Base-by-base conservation (phyloP, 2,329 filamentous ascomycete genomes). In the Calonectria pseudoturangicola region DNA sequence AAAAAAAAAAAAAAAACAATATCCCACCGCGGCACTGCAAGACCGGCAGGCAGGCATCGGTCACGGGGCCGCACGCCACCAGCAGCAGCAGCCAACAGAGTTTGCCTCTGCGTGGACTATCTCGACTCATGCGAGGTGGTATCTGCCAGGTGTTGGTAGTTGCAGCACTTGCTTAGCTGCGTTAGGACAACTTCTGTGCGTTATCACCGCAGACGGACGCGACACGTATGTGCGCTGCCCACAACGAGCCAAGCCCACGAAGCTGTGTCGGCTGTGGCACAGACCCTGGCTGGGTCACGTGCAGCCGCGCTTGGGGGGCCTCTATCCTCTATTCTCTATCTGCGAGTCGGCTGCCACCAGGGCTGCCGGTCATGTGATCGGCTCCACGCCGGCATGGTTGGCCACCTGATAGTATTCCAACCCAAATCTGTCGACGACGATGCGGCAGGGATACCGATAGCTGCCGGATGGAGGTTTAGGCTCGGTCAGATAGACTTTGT, bases 101-200 rank as follows among this genome's bases (percentile, higher is more conserved):
- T 60, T 60, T 27, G n/a, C 21, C n/a, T 39, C 21, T 60, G 54
- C 54, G 33, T 25, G 10, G 12, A 41, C 54, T 60, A 60, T 60
- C 33, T 60, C 21, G 36, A 36, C 54, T 60, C 25, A 60, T 60
- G 54, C 54, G 54, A 60, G 54, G 54, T 60, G 54, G 54, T 60
- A 60, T 60, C 54, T 60, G 54, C 54, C 54, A 60, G 39, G 54
- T 60, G 54, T 21, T 60, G 33, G 54, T 41, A 27, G 54, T 41
- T 41, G 54, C 54, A 60, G 54, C 21, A 16, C 54, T 41, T 60
- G 21, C 54, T 60, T 60, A 60, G 54, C 33, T 41, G 54, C 54
- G 33, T 60, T 60, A 60, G 36, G 15, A 16, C 54, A 41, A 16
- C 54, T 60, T 36, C 30, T 21, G n/a, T 41, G 54, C 54, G 36